Evolutionary conservation across 225 moss, liverwort and hornwort genomes (phyloP), one percentile per base, ranked within the genome.

Genomic region (Thuidium tamariscinum): DNA sequence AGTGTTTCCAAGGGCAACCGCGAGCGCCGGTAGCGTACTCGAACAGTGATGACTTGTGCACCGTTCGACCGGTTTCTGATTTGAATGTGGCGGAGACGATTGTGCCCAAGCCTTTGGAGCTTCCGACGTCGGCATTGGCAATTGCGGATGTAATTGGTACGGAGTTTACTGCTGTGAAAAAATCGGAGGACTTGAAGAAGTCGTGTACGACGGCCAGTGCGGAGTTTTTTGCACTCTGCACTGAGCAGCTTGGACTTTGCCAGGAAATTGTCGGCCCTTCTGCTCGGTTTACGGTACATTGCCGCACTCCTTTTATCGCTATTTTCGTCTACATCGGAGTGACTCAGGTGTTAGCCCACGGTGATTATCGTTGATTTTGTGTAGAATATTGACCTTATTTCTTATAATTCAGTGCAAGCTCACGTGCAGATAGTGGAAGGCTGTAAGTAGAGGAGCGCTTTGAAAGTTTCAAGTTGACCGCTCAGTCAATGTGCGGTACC

Each of bases 211-310:
- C 90, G 82, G 94, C 96, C 10, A 97, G 95, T 91, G 89, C 92
- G 13, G 97, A 97, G 88, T 97, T 97, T 88, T 86, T 95, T 62
- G 91, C 93, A 49, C 95, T 97, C 77, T 97, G 95, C 81, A 86
- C 91, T 14, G 97, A 97, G 81, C 97, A 97, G 89, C 92, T 97
- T 30, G 93, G 95, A 67, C 93, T 97, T 30, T 91, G 97, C 88
- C 92, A 91, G 88, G 93, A 94, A 85, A 94, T 97, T 80, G 92
- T 95, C 51, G 97, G 97, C 52, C 77, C 84, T 77, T 84, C 92
- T 80, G 94, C 95, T 60, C 95, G 89, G 56, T 92, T 95, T 46
- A 95, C 97, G 94, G 97, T 97, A 90, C 65, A 62, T n/a, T 51
- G 49, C 39, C 27, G 36, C 82, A 34, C 79, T 74, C 85, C 74